phyloP scores from a whole-genome alignment of 768 basidiomycete species.

The Termitomyces sp. region DNA sequence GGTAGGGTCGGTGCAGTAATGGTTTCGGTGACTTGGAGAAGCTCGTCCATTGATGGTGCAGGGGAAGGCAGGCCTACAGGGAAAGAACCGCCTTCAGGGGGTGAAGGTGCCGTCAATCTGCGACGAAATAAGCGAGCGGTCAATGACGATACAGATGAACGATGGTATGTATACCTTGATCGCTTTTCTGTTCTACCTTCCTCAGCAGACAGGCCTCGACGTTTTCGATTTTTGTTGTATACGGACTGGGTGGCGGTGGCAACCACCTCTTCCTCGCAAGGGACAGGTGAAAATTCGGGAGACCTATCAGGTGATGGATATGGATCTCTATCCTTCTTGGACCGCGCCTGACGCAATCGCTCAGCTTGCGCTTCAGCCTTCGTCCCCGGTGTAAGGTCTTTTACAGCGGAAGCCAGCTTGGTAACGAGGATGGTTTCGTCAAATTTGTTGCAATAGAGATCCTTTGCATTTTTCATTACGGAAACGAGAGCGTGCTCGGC shows the following conservation, averaged over 20 bases:
- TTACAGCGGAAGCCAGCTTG: slow-evolving; percentile 22
- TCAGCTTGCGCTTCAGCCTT: slow-evolving; percentile 11
- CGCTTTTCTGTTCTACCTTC: slow-evolving; percentile 11
- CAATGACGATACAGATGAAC: too few species aligned
- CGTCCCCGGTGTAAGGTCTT: slow-evolving; percentile 20
- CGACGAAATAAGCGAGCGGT: too few species aligned
- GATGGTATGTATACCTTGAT: slow-evolving; percentile 5
- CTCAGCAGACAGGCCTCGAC: slow-evolving; percentile 1
- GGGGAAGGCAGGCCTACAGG: slow-evolving; percentile 9
- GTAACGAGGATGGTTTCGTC: slow-evolving; percentile 21
- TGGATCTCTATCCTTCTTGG: slow-evolving; percentile 2
- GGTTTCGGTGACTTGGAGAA: neutral
- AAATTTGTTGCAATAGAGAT: slow-evolving; percentile 17
- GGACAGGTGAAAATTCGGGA: neutral
- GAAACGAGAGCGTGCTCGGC: slow-evolving; percentile 18
- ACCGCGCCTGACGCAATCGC: neutral
- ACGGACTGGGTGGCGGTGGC: too few species aligned
- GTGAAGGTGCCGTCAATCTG: neutral
- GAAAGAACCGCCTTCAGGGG: neutral
- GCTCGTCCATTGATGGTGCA: slow-evolving; percentile 4
- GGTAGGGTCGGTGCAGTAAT: too few species aligned
- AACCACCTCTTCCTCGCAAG: neutral
- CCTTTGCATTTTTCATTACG: slow-evolving; percentile 16
- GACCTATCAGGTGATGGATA: slow-evolving; percentile 17
- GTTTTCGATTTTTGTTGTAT: slow-evolving; percentile 15